Evolutionary conservation across 2,329 filamentous ascomycete genomes (phyloP).

Genomic region (Aureobasidium sp.): DNA sequence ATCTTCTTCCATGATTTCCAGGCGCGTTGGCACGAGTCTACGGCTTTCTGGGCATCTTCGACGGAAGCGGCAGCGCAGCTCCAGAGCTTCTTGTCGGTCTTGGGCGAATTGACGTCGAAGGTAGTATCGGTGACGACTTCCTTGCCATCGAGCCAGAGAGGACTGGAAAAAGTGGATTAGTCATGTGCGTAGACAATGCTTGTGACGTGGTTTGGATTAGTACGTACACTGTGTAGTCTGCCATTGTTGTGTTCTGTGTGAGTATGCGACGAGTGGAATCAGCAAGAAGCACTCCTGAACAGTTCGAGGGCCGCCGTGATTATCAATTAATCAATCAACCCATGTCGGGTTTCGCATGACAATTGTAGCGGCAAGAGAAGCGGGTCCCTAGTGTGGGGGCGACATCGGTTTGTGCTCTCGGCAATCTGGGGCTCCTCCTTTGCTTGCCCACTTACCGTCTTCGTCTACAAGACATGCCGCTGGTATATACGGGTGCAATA

Average conservation of each 20-base stretch:
- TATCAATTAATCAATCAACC: background rate
- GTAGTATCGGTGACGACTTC: conserved; percentile 42
- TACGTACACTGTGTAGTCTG: conserved; percentile 14
- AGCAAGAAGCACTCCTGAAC: background rate
- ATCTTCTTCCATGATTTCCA: conserved; percentile 63
- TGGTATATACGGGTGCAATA: too few relatives aligned
- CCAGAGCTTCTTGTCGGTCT: conserved; percentile 46
- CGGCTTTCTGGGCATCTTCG: conserved; percentile 49
- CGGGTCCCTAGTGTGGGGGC: background rate
- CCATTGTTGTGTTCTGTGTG: background rate
- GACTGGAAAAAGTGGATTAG: conserved; percentile 18
- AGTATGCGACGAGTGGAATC: background rate
- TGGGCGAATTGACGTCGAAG: conserved; percentile 53
- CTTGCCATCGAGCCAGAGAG: conserved; percentile 44
- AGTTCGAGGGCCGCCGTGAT: background rate
- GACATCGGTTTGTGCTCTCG: background rate
- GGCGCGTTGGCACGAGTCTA: conserved; percentile 57
- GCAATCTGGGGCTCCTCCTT: background rate
- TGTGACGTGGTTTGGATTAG: background rate
- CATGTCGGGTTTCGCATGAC: background rate
- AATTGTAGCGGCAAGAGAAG: background rate
- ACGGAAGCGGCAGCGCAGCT: conserved; percentile 52
- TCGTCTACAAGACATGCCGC: background rate
- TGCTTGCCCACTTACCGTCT: background rate
- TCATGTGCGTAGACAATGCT: background rate